phyloP scores from a whole-genome alignment of 331 rosid genomes.

The Acacia pycnantha region DNA sequence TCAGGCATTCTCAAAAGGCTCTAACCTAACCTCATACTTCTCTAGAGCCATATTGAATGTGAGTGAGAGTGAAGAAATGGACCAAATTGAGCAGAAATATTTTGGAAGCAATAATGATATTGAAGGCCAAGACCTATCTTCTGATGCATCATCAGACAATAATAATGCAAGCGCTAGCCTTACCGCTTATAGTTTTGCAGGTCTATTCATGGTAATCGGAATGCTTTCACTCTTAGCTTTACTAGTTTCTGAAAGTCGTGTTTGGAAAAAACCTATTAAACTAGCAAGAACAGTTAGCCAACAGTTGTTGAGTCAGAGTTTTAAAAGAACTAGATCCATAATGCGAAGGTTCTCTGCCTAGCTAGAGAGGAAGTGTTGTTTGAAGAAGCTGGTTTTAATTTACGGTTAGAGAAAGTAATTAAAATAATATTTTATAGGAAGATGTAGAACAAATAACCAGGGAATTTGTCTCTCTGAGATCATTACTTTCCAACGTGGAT shows the following conservation, averaged over 20 bases:
- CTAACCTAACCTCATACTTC: not conserved
- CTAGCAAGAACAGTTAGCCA: not conserved
- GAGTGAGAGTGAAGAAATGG: not conserved
- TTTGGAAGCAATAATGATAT: not conserved
- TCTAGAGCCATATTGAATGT: not conserved
- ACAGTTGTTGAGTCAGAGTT: not conserved
- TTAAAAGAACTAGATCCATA: not conserved
- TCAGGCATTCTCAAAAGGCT: not conserved
- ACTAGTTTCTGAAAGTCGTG: not conserved
- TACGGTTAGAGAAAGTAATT: not conserved
- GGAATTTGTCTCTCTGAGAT: too few relatives aligned
- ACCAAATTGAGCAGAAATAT: not conserved
- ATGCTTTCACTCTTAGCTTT: conserved; percentile 2
- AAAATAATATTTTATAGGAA: too few relatives aligned
- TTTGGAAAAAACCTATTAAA: not conserved
- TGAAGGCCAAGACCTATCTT: not conserved
- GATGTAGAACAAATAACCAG: too few relatives aligned
- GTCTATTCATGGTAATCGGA: conserved; percentile 25
- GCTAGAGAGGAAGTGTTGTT: not conserved
- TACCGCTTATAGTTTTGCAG: conserved; percentile 17
- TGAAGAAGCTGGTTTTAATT: not conserved
- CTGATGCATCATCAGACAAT: not conserved
- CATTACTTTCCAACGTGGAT: too few relatives aligned
- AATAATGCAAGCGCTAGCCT: not conserved
- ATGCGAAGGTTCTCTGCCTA: not conserved